Conservation (phyloP, 306 rosid species). For the Quercus variabilis region DNA sequence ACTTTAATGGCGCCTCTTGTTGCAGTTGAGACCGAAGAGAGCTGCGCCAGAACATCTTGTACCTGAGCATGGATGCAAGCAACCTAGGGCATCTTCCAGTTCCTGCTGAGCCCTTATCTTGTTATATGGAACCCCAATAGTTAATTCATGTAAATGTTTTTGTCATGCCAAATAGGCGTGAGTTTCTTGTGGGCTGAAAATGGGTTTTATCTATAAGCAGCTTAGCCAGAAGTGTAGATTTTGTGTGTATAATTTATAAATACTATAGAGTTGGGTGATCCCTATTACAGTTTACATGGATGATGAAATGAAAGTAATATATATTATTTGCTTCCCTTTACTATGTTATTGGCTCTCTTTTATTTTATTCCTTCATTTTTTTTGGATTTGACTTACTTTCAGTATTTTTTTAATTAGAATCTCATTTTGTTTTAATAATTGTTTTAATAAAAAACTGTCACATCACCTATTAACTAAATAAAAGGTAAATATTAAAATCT, state of each 20-base stretch:
- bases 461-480: rapidly evolving
- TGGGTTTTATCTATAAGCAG: neutral
- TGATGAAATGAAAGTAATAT: neutral
- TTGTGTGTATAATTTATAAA: constrained; percentile 11
- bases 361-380: too few species aligned
- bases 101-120: constrained; percentile 18
- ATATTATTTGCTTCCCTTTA: too few species aligned
- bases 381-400: rapidly evolving
- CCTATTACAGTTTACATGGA: neutral
- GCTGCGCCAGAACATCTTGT: constrained; percentile 68
- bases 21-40: constrained; percentile 78
- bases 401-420: too few species aligned
- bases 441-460: too few species aligned
- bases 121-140: neutral
- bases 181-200: neutral
- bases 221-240: constrained; percentile 5
- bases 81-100: constrained; percentile 49
- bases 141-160: constrained; percentile 15
- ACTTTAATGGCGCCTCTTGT: constrained; percentile 19
- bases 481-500: too few species aligned
- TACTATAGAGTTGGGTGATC: neutral
- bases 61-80: constrained; percentile 76
- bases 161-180: neutral
- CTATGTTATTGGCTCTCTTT: too few species aligned
- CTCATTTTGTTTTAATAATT: too few species aligned